phyloP scores from a whole-genome alignment of 2,329 filamentous ascomycete genomes.

The Diaporthe destruens region DNA sequence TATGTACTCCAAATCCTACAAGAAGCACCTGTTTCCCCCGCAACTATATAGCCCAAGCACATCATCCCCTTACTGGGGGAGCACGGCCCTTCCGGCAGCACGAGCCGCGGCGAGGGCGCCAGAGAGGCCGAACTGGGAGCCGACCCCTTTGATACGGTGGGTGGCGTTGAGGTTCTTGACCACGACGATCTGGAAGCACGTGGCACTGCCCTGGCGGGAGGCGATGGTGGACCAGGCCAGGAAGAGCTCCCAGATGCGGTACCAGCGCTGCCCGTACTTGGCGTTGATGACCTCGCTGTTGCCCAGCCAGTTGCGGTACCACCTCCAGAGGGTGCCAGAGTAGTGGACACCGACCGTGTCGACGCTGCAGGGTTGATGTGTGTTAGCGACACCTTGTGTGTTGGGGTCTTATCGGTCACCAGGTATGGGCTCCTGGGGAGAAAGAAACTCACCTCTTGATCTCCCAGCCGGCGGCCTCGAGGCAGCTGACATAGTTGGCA shows the following conservation, averaged over 20 bases:
- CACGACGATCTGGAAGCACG: slow-evolving; percentile 87
- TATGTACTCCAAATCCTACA: not conserved
- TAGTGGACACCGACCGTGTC: slow-evolving; percentile 98
- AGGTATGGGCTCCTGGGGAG: no score
- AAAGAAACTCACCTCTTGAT: slow-evolving; percentile 71
- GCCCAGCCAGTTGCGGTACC: slow-evolving; percentile 98
- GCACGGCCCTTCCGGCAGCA: slow-evolving; percentile 45
- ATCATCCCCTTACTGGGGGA: slow-evolving; percentile 11
- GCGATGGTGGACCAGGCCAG: slow-evolving; percentile 86
- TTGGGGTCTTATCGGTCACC: no score
- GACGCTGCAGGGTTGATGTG: slow-evolving; percentile 57
- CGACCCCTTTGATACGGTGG: slow-evolving; percentile 82
- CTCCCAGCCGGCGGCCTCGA: slow-evolving; percentile 90
- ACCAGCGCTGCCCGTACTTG: slow-evolving; percentile 97
- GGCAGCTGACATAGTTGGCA: slow-evolving; percentile 83
- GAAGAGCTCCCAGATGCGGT: slow-evolving; percentile 94
- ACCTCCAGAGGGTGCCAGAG: slow-evolving; percentile 94
- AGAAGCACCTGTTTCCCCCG: not conserved
- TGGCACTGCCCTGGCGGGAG: slow-evolving; percentile 85
- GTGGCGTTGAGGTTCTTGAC: slow-evolving; percentile 93
- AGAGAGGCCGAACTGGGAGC: slow-evolving; percentile 75
- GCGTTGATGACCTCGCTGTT: slow-evolving; percentile 92
- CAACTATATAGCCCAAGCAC: not conserved
- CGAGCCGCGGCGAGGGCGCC: slow-evolving; percentile 64
- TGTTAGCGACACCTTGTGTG: slow-evolving; percentile 3